Percentiles rank a stretch among this genome's conserved stretches.
Conservation (phyloP, 2,329 filamentous ascomycete genomes). For the Talaromyces sp. region DNA sequence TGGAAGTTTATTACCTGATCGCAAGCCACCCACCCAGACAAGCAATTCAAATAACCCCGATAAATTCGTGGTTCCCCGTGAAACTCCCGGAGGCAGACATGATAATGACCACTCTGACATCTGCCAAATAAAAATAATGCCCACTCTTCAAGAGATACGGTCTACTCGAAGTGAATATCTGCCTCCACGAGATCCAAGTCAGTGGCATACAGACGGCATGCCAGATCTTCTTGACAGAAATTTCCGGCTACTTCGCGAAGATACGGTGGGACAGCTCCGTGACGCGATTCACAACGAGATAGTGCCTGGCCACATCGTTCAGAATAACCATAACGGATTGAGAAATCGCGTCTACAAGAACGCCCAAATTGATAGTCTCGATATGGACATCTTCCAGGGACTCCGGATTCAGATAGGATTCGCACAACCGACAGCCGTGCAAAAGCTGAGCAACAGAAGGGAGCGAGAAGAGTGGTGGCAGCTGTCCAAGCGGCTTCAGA, state of each 20-base stretch:
- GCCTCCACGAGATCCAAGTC: slow-evolving; percentile 25
- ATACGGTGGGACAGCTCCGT: slow-evolving; percentile 28
- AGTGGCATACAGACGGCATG: slow-evolving; percentile 24
- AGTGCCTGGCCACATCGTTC: not conserved
- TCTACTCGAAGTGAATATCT: slow-evolving; percentile 26
- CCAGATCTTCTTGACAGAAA: slow-evolving; percentile 29
- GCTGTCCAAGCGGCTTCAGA: slow-evolving; percentile 24
- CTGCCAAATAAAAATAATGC: slow-evolving; percentile 30
- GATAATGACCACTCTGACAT: slow-evolving; percentile 35
- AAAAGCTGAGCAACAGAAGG: slow-evolving; percentile 6
- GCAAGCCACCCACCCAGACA: not conserved
- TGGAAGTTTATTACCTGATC: slow-evolving; percentile 13
- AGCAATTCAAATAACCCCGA: not conserved
- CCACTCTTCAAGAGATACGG: slow-evolving; percentile 31
- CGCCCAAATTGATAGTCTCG: not conserved
- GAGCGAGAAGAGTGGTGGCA: slow-evolving; percentile 25
- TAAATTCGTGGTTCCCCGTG: slow-evolving; percentile 13
- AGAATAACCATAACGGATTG: not conserved
- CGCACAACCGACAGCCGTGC: slow-evolving; percentile 17
- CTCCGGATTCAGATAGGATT: slow-evolving; percentile 15
- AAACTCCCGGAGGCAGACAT: slow-evolving; percentile 28
- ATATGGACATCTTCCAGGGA: not conserved
- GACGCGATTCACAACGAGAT: slow-evolving; percentile 23
- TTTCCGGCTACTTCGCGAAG: slow-evolving; percentile 34
- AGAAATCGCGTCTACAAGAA: slow-evolving; percentile 3